Conservation (phyloP, 495 filamentous ascomycete species). For the Cryomyces minteri region DNA sequence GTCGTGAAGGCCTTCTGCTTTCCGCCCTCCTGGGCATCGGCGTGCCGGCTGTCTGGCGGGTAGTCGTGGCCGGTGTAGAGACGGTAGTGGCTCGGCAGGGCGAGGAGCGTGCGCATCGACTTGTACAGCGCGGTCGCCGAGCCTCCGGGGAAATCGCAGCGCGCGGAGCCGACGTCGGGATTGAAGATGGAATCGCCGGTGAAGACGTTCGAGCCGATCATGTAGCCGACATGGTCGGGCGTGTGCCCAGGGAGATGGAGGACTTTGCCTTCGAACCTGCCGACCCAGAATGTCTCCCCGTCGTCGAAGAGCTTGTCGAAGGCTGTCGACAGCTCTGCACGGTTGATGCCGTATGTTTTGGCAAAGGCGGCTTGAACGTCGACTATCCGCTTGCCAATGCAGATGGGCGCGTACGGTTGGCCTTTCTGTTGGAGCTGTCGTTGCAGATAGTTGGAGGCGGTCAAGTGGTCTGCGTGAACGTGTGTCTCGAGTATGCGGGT, state of each 20-base stretch:
- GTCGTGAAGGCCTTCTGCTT: slow-evolving; percentile 26
- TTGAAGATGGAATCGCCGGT: slow-evolving; percentile 43
- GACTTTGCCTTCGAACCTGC: slow-evolving; percentile 24
- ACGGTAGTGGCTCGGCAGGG: slow-evolving; percentile 21
- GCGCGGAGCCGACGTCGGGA: slow-evolving; percentile 36
- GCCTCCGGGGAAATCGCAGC: slow-evolving; percentile 44
- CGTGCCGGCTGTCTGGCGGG: slow-evolving; percentile 11
- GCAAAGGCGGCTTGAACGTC: slow-evolving; percentile 32
- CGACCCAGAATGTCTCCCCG: slow-evolving; percentile 31
- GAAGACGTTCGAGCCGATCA: slow-evolving; percentile 41
- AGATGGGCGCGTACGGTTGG: slow-evolving; percentile 20
- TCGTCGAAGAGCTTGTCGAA: slow-evolving; percentile 37
- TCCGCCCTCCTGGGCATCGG: neutral
- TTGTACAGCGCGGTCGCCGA: slow-evolving; percentile 24
- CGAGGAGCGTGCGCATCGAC: slow-evolving; percentile 28
- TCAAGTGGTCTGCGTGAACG: slow-evolving; percentile 45
- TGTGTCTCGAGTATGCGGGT: slow-evolving; percentile 37
- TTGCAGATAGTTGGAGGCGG: slow-evolving; percentile 35
- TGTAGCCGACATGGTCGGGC: slow-evolving; percentile 41
- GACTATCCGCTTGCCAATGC: slow-evolving; percentile 35
- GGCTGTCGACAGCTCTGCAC: slow-evolving; percentile 21
- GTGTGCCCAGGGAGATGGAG: slow-evolving; percentile 43
- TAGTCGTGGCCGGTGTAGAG: slow-evolving; percentile 30
- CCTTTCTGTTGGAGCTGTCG: slow-evolving; percentile 15
- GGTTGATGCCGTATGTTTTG: slow-evolving; percentile 24